Percentiles rank a stretch among this genome's conserved stretches.
These are phyloP conservation scores for Anisodus acutangulus DNA, from an alignment of 257 asterid species.

Conservation along the genomic window DNA sequence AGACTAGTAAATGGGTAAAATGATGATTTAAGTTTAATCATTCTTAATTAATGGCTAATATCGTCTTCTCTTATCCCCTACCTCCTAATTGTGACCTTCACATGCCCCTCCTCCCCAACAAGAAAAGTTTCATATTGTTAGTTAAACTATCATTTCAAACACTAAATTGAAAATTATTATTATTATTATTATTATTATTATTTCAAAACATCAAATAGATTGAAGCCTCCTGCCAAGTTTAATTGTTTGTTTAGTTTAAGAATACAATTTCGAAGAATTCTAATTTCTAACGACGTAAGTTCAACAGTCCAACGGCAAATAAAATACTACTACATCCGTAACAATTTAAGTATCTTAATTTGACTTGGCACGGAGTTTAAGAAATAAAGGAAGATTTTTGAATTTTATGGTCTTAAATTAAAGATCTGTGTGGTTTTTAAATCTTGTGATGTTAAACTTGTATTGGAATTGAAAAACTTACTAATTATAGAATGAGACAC, in stretches of 20 bases:
- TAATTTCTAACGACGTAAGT: not conserved
- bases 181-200: not conserved
- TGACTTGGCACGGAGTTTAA: too few species aligned
- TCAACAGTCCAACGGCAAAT: not conserved
- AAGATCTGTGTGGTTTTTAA: too few species aligned
- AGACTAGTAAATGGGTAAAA: not conserved
- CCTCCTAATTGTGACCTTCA: not conserved
- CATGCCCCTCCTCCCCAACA: not conserved
- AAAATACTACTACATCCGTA: not conserved
- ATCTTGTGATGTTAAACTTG: too few species aligned
- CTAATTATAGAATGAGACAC: too few species aligned
- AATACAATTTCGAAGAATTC: not conserved
- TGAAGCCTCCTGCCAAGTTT: not conserved
- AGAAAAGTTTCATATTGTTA: not conserved
- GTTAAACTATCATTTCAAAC: not conserved
- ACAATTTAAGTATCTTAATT: too few species aligned
- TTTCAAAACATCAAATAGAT: not conserved
- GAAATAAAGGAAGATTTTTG: too few species aligned
- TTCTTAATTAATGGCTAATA: not conserved
- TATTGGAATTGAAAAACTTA: too few species aligned
- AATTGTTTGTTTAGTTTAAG: not conserved
- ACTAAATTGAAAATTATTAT: not conserved
- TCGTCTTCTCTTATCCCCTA: not conserved
- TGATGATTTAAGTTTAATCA: not conserved
- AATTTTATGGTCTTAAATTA: too few species aligned